These are phyloP conservation scores for Kuraishia molischiana DNA, from an alignment of 805 yeast genomes.

Conservation along the genomic window DNA sequence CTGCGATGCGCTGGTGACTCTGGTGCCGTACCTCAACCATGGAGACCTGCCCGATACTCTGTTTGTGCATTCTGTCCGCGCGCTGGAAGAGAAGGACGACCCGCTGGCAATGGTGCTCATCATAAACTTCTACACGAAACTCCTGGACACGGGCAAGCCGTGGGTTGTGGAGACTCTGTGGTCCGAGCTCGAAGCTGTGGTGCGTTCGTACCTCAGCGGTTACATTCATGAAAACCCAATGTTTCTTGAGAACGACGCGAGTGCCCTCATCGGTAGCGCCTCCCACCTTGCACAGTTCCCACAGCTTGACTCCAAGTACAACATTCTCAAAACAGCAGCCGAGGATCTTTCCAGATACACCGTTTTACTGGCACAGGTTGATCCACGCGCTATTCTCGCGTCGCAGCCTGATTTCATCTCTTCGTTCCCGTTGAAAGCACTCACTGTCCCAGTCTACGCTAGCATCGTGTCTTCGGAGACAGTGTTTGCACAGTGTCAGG, in stretches of 20 bases:
- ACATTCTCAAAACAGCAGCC: conserved; percentile 9
- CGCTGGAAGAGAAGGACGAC: conserved; percentile 17
- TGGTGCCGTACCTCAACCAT: conserved; percentile 14
- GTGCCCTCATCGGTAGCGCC: conserved; percentile 10
- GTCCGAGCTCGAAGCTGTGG: conserved; percentile 13
- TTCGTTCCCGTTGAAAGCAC: conserved; percentile 10
- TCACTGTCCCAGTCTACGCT: conserved; percentile 12
- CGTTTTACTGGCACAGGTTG: neutral
- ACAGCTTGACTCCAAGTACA: conserved; percentile 11
- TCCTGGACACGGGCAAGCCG: conserved; percentile 10
- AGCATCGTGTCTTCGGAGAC: conserved; percentile 13
- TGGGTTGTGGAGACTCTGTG: conserved; percentile 8
- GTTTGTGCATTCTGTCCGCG: conserved; percentile 12
- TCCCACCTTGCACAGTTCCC: conserved; percentile 12
- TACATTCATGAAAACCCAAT: conserved; percentile 15
- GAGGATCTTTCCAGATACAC: neutral
- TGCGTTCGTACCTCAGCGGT: conserved; percentile 13
- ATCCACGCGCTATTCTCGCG: neutral
- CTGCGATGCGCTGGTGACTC: conserved; percentile 17
- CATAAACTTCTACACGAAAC: conserved; percentile 19
- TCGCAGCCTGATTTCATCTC: neutral
- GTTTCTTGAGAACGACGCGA: conserved; percentile 12
- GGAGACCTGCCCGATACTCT: conserved; percentile 13
- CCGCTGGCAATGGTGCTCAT: conserved; percentile 17
- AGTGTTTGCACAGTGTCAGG: conserved; percentile 10